Percentiles rank a stretch among this genome's conserved stretches.
These are phyloP conservation scores for Glaciozyma martinii DNA, from an alignment of 768 basidiomycete species.

Conservation along the genomic window DNA sequence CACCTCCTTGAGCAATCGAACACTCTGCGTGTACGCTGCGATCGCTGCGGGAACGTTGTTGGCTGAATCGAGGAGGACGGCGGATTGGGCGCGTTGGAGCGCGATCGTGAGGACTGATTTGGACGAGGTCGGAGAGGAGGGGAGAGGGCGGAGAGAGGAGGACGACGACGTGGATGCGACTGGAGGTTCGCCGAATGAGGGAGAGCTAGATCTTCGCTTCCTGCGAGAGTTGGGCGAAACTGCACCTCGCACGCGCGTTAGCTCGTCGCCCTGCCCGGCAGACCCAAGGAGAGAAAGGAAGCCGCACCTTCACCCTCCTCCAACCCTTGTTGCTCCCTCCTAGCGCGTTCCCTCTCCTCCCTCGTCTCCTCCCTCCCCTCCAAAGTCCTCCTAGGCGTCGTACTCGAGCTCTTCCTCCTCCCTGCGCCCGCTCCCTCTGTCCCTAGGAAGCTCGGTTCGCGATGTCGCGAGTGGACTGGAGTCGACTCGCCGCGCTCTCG, in stretches of 20 bases:
- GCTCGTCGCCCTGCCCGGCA: no score
- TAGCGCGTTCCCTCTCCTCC: slow-evolving; percentile 17
- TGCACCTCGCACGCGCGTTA: neutral
- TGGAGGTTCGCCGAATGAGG: neutral
- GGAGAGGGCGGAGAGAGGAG: neutral
- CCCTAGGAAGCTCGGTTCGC: neutral
- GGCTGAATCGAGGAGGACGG: slow-evolving; percentile 75
- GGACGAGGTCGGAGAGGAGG: slow-evolving; percentile 47
- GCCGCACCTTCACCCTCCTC: neutral
- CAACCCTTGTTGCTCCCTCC: neutral
- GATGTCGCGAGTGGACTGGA: neutral
- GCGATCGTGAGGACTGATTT: slow-evolving; percentile 76
- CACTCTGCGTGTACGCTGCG: slow-evolving; percentile 77
- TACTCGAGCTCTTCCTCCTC: neutral
- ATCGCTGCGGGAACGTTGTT: slow-evolving; percentile 86
- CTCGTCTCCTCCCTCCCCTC: slow-evolving; percentile 24
- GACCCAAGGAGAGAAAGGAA: neutral
- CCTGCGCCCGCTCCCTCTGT: neutral
- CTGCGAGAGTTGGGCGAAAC: neutral
- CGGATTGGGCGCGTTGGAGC: slow-evolving; percentile 77
- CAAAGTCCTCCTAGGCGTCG: neutral
- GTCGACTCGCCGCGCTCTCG: slow-evolving; percentile 1
- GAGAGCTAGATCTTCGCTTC: neutral
- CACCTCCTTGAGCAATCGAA: slow-evolving; percentile 76
- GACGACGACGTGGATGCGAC: neutral